These are phyloP conservation scores for Dictyostelium gargantuum DNA, from an alignment of 208 protist species.

Conservation along the genomic window DNA sequence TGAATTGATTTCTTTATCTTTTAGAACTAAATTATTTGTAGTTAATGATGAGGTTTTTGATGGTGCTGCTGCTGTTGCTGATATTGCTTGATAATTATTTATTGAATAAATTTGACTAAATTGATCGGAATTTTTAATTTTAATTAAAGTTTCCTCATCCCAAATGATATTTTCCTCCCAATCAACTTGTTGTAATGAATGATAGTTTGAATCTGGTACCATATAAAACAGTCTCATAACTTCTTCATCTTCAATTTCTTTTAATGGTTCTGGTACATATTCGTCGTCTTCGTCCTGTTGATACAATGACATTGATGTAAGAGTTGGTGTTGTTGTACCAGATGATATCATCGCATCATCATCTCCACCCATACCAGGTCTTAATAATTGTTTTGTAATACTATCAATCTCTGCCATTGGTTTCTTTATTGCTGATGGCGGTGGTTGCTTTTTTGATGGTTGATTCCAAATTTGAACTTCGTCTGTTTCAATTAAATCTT, in stretches of 20 bases:
- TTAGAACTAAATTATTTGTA: too few species aligned
- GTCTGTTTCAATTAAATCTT: background rate
- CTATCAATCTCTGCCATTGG: background rate
- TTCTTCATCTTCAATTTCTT: background rate
- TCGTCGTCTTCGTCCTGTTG: constrained; percentile 6
- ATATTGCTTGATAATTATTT: background rate
- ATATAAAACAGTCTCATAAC: background rate
- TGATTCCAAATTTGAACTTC: background rate
- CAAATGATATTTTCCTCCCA: constrained; percentile 69
- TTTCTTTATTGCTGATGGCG: background rate
- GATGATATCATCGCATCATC: background rate
- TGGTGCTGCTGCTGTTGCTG: background rate
- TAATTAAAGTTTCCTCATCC: background rate
- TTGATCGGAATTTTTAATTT: background rate
- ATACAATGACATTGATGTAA: background rate
- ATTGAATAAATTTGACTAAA: background rate
- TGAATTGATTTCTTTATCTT: too few species aligned
- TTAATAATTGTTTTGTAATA: background rate
- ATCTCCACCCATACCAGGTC: background rate
- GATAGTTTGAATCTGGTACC: background rate
- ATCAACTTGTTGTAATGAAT: background rate
- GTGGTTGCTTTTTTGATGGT: background rate
- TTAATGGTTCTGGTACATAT: constrained; percentile 18
- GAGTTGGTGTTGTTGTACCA: background rate
- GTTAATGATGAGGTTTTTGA: background rate